Conservation (phyloP, 1,139 yeast species). For the Nakaseomyces delphensis region DNA sequence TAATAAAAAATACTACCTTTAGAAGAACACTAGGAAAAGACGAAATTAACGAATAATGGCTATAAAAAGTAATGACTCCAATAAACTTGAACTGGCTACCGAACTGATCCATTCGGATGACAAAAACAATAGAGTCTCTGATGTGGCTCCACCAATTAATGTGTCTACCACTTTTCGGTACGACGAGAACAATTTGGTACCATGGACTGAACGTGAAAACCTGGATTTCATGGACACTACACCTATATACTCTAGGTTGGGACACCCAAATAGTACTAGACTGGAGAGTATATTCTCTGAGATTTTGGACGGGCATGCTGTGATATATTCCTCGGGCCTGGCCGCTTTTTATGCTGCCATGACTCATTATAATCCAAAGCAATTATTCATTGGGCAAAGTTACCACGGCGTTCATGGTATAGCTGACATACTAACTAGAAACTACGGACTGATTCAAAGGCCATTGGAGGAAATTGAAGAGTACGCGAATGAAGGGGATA, state of each 20-base stretch:
- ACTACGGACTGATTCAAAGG: slow-evolving; percentile 48
- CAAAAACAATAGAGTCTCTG: slow-evolving; percentile 33
- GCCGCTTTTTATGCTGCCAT: slow-evolving; percentile 75
- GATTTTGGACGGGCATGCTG: slow-evolving; percentile 49
- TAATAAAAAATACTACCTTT: too few species aligned
- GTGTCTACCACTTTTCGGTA: slow-evolving; percentile 73
- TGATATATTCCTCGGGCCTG: slow-evolving; percentile 69
- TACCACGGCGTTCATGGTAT: slow-evolving; percentile 81
- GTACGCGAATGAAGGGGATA: slow-evolving; percentile 56
- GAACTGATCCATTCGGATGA: slow-evolving; percentile 58
- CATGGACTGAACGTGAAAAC: slow-evolving; percentile 33
- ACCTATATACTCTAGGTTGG: slow-evolving; percentile 56
- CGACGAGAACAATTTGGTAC: slow-evolving; percentile 41
- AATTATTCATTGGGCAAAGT: slow-evolving; percentile 65
- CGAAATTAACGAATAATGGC: too few species aligned
- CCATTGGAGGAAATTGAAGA: slow-evolving; percentile 44
- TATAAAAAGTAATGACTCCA: background rate
- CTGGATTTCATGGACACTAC: slow-evolving; percentile 24
- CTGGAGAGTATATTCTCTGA: slow-evolving; percentile 59
- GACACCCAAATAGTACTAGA: slow-evolving; percentile 63
- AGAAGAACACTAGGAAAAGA: too few species aligned
- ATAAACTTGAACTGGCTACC: slow-evolving; percentile 39
- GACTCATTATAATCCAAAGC: slow-evolving; percentile 63
- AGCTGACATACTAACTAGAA: slow-evolving; percentile 52
- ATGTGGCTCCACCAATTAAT: slow-evolving; percentile 64